Conservation (phyloP, 2,329 filamentous ascomycete species). For the Alternaria brassicicola region DNA sequence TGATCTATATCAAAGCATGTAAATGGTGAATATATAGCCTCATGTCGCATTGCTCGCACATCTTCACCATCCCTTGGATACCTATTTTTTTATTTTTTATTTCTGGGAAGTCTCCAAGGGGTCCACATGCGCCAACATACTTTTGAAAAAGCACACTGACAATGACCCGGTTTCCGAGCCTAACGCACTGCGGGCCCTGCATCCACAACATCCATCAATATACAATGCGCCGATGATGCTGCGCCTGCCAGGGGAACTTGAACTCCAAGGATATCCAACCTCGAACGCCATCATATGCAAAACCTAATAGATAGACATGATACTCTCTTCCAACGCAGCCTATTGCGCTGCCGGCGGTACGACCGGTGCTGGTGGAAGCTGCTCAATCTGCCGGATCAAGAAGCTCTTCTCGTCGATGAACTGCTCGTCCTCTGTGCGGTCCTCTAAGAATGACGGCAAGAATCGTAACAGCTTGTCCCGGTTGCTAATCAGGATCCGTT, state of each 20-base stretch:
- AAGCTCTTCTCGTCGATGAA: constrained; percentile 99
- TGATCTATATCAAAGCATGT: not conserved
- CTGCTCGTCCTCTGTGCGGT: constrained; percentile 95
- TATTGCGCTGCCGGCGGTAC: constrained; percentile 30
- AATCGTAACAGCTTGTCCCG: constrained; percentile 89
- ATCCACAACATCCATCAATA: not conserved
- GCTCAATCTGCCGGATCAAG: constrained; percentile 87
- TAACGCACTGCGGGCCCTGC: not conserved
- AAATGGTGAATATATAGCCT: not conserved
- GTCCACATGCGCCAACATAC: not conserved
- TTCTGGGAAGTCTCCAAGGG: not conserved
- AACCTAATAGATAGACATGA: not conserved
- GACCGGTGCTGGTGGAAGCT: constrained; percentile 44
- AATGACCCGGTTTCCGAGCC: not conserved
- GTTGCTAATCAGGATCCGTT: constrained; percentile 96
- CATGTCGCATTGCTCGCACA: not conserved
- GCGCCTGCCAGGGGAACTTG: not conserved
- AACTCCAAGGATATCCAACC: constrained; percentile 11
- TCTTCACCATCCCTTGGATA: not conserved
- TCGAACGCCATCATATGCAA: constrained; percentile 18
- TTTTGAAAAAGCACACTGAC: not conserved
- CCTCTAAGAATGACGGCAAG: constrained; percentile 88
- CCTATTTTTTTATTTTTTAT: not conserved
- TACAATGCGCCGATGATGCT: constrained; percentile 7
- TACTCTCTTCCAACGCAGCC: not conserved